Percentiles rank a stretch among this genome's conserved stretches.
Conservation (phyloP, 345 rosid species). For the Melaleuca alternifolia region DNA sequence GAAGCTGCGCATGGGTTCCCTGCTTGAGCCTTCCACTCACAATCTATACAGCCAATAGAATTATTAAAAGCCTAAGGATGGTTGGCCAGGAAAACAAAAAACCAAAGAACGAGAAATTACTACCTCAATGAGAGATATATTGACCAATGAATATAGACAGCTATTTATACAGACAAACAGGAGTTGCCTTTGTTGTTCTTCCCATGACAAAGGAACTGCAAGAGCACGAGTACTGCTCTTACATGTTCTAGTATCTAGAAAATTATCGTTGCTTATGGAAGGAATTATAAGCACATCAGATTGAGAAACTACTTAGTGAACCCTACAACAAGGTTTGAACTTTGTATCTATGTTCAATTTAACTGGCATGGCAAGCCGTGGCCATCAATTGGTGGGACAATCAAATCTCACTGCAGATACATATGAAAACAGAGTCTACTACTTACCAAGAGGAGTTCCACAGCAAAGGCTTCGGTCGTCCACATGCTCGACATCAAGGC, state of each 20-base stretch:
- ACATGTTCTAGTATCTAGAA: neutral
- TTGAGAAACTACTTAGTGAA: neutral
- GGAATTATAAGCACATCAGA: neutral
- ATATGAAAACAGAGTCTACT: neutral
- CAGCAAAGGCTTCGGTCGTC: slow-evolving; percentile 96
- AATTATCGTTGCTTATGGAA: neutral
- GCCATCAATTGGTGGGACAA: neutral
- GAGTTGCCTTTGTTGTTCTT: neutral
- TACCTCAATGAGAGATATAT: neutral
- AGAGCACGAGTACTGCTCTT: neutral
- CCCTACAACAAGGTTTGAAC: neutral
- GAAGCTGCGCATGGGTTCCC: slow-evolving; percentile 77
- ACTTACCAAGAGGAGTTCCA: slow-evolving; percentile 80
- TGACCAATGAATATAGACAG: neutral
- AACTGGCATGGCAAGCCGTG: neutral
- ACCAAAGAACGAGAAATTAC: neutral
- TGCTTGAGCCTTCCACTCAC: slow-evolving; percentile 79
- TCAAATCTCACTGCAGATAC: neutral
- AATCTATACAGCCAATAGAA: slow-evolving; percentile 22
- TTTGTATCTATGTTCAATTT: neutral
- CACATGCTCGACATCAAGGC: slow-evolving; percentile 86
- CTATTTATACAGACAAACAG: neutral
- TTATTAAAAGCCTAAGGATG: neutral
- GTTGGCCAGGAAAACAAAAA: neutral
- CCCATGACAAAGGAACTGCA: neutral